phyloP scores from a whole-genome alignment of 1,139 yeast genomes.

The Sugiyamaella paludigena region DNA sequence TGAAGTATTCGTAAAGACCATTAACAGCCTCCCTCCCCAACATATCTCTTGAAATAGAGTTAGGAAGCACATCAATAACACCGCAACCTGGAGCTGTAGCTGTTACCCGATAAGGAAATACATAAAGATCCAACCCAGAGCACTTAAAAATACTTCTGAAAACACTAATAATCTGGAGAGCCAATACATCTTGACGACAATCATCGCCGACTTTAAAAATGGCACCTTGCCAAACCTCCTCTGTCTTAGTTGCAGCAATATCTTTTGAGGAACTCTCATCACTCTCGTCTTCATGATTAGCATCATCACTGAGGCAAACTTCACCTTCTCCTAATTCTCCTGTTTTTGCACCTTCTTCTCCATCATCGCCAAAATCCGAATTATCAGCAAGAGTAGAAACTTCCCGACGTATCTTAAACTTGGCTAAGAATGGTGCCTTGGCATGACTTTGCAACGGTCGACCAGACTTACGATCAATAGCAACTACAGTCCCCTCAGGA shows the following conservation, averaged over 20 bases:
- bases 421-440: conserved; percentile 97
- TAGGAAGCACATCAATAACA: conserved; percentile 95
- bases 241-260: conserved; percentile 20
- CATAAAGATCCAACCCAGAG: conserved; percentile 85
- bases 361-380: conserved; percentile 40
- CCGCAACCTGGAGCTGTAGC: conserved; percentile 99
- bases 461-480: conserved; percentile 89
- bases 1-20: conserved; percentile 89
- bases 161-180: conserved; percentile 85
- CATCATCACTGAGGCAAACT: conserved; percentile 22
- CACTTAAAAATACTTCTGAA: conserved; percentile 88
- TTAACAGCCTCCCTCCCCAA: conserved; percentile 98
- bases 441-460: conserved; percentile 98
- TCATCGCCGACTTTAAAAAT: conserved; percentile 99
- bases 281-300: conserved; percentile 7
- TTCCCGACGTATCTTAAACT: conserved; percentile 75
- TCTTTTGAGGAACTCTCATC: conserved; percentile 12
- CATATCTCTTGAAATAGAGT: conserved; percentile 95
- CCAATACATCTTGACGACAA: conserved; percentile 95
- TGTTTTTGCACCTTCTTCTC: conserved; percentile 28
- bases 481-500: conserved; percentile 92
- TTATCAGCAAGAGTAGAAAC: conserved; percentile 25
- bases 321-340: conserved; percentile 35
- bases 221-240: conserved; percentile 77
- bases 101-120: conserved; percentile 91